phyloP scores from a whole-genome alignment of 1,139 yeast genomes.

The Protomyces inouyei region DNA sequence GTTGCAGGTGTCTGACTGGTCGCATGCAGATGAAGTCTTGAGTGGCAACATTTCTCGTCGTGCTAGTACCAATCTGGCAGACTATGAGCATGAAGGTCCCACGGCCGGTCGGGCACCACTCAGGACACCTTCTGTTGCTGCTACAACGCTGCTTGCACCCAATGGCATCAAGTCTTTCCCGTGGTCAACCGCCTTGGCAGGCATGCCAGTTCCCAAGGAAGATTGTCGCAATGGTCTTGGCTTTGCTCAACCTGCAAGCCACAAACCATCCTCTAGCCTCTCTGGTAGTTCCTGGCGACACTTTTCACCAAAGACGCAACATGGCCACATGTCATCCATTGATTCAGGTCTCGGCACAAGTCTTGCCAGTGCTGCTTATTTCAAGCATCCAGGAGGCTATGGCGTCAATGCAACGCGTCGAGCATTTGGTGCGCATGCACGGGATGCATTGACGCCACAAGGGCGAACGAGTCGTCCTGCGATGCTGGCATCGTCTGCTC shows the following conservation, averaged over 20 bases:
- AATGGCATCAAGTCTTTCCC: constrained; percentile 17
- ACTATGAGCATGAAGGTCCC: constrained; percentile 24
- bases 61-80: constrained; percentile 22
- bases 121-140: constrained; percentile 41
- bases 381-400: neutral
- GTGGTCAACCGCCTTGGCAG: constrained; percentile 26
- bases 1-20: constrained; percentile 58
- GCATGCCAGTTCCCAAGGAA: constrained; percentile 5
- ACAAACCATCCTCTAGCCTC: constrained; percentile 4
- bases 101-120: constrained; percentile 43
- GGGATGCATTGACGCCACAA: neutral
- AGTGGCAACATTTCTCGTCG: constrained; percentile 16
- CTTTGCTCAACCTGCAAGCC: constrained; percentile 16
- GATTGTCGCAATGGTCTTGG: constrained; percentile 22
- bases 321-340: neutral
- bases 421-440: neutral
- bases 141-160: constrained; percentile 5
- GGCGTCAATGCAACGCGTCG: neutral
- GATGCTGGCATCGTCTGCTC: constrained; percentile 29
- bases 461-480: neutral
- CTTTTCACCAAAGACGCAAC: neutral
- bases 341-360: constrained; percentile 23
- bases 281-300: constrained; percentile 16
- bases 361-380: constrained; percentile 2
- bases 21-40: constrained; percentile 68